Base-by-base conservation (phyloP, 352 stramenopile genomes). In the Poterioochromonas sp. region DNA sequence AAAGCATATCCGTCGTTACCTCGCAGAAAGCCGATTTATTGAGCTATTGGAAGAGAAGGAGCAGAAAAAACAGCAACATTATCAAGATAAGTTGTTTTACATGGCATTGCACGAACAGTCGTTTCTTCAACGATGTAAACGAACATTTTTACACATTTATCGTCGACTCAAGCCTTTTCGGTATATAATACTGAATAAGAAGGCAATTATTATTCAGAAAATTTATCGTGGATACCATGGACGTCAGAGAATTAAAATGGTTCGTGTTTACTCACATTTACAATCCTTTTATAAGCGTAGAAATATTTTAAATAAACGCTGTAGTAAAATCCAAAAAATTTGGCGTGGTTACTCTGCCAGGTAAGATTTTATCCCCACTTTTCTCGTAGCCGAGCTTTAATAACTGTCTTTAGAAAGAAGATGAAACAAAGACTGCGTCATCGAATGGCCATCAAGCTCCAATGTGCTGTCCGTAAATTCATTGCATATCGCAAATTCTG, bases 151-250 rank as follows among this genome's bases (percentile, higher is more conserved):
- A 26, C 26, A 15, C 15, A 26, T 58, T 15, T 15, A 26, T 26
- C 15, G 26, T 15, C 15, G 26, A 58, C 26, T 58, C 15, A 58
- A 58, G 26, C 15, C 26, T 26, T 58, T 58, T 15, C 47, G 47
- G 26, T 58, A 58, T 26, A n/a, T n/a, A n/a, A n/a, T n/a, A n/a
- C 47, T 58, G 47, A 15, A 58, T 58, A 15, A 58, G 26, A 41
- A 71, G 41, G 62, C 62, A 29, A 12, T 71, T 8, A 3, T 41
- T 3, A 71, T 71, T 44, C 62, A 71, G 26, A 41, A n/a, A 29
- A 44, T 71, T 3, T 71, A n/a, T 1, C 62, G 62, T 41, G 62
- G 62, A 11, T n/a, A 71, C 32, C 62, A 71, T 71, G 62, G 62
- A 8, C n/a, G 62, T 26, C 3, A 32, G 2, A 11, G 62, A 41